Conservation (phyloP, 495 filamentous ascomycete genomes). For the Penicillium coffeae region DNA sequence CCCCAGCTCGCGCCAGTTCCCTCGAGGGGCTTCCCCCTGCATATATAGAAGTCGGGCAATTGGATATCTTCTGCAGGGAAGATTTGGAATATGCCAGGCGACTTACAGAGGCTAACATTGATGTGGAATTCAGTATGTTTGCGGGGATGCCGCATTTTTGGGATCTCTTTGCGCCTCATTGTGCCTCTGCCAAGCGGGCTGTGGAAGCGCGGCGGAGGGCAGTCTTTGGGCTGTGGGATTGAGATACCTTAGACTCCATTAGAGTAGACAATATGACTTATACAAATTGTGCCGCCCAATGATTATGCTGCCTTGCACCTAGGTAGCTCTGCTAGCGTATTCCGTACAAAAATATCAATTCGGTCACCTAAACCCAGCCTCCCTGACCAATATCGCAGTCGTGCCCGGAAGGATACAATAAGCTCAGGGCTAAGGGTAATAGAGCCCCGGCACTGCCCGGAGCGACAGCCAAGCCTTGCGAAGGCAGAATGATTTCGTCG, state of each 20-base stretch:
- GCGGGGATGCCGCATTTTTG: conserved; percentile 15
- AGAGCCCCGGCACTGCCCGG: not conserved
- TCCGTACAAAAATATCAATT: not conserved
- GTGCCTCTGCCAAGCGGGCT: not conserved
- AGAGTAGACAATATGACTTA: too few species aligned
- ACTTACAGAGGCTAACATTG: conserved; percentile 18
- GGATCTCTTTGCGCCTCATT: not conserved
- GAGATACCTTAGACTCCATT: too few species aligned
- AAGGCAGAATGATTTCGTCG: not conserved
- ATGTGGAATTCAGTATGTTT: conserved; percentile 23
- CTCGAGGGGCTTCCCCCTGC: conserved; percentile 23
- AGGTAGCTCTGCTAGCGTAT: too few species aligned
- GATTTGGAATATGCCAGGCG: conserved; percentile 12
- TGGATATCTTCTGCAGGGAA: conserved; percentile 25
- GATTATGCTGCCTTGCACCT: not conserved
- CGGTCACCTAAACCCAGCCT: not conserved
- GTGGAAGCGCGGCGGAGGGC: not conserved
- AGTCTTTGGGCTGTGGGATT: not conserved
- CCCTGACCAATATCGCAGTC: too few species aligned
- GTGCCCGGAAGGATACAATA: too few species aligned
- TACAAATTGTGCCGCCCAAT: not conserved
- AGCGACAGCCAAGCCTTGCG: not conserved
- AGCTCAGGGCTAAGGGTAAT: not conserved
- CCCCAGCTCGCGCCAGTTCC: conserved; percentile 17
- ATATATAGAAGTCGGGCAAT: conserved; percentile 24